Percentiles rank a stretch among this genome's conserved stretches.
phyloP scores from a whole-genome alignment of 2,329 filamentous ascomycete genomes.

The Alternaria viburni region DNA sequence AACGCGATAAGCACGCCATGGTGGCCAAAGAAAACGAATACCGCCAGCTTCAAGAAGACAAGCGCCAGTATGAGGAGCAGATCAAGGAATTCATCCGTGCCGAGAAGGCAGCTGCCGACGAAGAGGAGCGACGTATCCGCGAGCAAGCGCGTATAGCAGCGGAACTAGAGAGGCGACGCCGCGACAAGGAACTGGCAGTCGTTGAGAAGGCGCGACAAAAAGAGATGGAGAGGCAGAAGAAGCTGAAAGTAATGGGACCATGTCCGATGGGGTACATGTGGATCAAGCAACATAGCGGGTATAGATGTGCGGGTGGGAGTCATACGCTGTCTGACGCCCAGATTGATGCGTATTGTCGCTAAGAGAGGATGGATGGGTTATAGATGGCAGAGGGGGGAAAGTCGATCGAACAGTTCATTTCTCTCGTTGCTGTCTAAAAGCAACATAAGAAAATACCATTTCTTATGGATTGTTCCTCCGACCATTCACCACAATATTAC shows the following conservation, averaged over 20 bases:
- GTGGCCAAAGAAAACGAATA: slow-evolving; percentile 45
- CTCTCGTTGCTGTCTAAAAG: neutral
- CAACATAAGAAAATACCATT: neutral
- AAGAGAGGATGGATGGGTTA: neutral
- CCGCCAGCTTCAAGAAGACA: slow-evolving; percentile 42
- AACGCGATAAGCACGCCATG: slow-evolving; percentile 53
- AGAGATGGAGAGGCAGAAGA: slow-evolving; percentile 52
- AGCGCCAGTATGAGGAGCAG: slow-evolving; percentile 12
- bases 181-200: slow-evolving; percentile 49
- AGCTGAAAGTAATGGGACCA: slow-evolving; percentile 59
- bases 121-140: slow-evolving; percentile 19
- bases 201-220: slow-evolving; percentile 48
- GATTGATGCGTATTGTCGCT: slow-evolving; percentile 9
- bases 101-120: neutral
- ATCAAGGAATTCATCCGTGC: slow-evolving; percentile 34
- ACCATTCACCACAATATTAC: neutral
- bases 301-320: slow-evolving; percentile 65
- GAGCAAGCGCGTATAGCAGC: slow-evolving; percentile 27
- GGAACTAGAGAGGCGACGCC: slow-evolving; percentile 27
- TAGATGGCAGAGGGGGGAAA: neutral
- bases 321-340: neutral
- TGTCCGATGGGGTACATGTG: slow-evolving; percentile 66
- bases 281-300: slow-evolving; percentile 66
- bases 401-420: neutral
- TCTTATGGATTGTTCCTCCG: neutral